phyloP scores from a whole-genome alignment of 2,329 filamentous ascomycete species.

The Cadophora sp. region DNA sequence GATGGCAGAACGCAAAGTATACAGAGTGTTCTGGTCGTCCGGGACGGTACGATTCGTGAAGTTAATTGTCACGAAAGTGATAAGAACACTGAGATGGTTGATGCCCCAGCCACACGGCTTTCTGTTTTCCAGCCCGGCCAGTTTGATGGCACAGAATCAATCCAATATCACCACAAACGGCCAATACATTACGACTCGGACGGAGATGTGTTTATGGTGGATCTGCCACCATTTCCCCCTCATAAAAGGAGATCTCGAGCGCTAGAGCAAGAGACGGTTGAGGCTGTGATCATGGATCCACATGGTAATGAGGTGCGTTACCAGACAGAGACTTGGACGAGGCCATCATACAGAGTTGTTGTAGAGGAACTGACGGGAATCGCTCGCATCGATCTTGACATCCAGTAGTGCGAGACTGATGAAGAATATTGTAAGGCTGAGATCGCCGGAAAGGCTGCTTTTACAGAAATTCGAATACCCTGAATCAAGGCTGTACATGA shows the following conservation, averaged over 20 bases:
- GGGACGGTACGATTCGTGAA: constrained; percentile 43
- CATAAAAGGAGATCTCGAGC: neutral
- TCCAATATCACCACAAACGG: neutral
- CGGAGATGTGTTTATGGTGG: constrained; percentile 39
- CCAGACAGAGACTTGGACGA: constrained; percentile 19
- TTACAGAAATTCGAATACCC: neutral
- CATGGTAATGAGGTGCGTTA: constrained; percentile 19
- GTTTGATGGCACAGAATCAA: constrained; percentile 35
- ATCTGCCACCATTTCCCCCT: constrained; percentile 20
- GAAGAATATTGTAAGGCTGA: neutral
- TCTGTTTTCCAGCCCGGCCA: constrained; percentile 24
- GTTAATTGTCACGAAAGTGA: constrained; percentile 28
- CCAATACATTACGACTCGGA: constrained; percentile 31
- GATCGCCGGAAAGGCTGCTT: neutral
- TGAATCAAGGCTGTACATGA: neutral
- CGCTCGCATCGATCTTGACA: constrained; percentile 49
- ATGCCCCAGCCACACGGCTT: constrained; percentile 11
- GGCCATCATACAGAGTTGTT: neutral
- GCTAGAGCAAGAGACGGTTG: constrained; percentile 11
- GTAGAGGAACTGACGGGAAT: constrained; percentile 47
- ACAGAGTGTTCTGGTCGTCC: constrained; percentile 31
- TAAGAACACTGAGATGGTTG: constrained; percentile 34
- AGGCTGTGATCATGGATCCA: constrained; percentile 24
- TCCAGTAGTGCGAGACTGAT: constrained; percentile 30
- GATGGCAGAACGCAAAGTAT: constrained; percentile 31